These are phyloP conservation scores for Mycena vulgaris DNA, from an alignment of 768 basidiomycete genomes.

Conservation along the genomic window DNA sequence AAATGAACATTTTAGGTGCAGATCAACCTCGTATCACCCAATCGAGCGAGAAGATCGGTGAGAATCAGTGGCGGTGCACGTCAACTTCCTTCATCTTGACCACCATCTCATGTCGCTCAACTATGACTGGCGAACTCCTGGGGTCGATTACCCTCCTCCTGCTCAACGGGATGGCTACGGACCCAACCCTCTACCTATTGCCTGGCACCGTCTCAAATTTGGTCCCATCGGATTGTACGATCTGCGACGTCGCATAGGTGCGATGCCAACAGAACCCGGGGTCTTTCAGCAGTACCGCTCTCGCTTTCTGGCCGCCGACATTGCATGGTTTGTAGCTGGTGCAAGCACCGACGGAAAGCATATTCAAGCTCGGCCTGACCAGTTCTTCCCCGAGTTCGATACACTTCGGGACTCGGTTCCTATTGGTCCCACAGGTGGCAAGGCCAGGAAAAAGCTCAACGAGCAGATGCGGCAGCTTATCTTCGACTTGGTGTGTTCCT, in stretches of 20 bases:
- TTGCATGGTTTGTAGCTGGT: slow-evolving; percentile 4
- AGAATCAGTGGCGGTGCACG: not conserved
- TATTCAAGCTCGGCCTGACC: not conserved
- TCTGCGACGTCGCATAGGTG: not conserved
- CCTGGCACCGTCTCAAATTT: not conserved
- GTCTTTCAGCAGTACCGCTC: not conserved
- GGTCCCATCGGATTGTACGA: not conserved
- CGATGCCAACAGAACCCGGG: not conserved
- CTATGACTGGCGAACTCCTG: not conserved
- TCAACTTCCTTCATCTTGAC: not conserved
- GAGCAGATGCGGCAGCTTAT: not conserved
- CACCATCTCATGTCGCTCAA: not conserved
- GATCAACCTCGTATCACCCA: not conserved
- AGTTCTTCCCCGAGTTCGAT: not conserved
- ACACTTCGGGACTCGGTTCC: not conserved
- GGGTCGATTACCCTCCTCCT: not conserved
- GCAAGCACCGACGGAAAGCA: not conserved
- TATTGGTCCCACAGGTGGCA: not conserved
- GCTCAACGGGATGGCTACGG: not conserved
- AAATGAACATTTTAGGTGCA: no score
- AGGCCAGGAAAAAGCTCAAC: not conserved
- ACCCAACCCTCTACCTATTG: not conserved
- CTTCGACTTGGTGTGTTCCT: slow-evolving; percentile 2
- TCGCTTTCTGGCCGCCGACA: not conserved
- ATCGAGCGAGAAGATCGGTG: not conserved